Percentiles rank a stretch among this genome's conserved stretches.
Evolutionary conservation across 1,139 yeast species (phyloP).

Genomic region (Hansenula lynferdii): DNA sequence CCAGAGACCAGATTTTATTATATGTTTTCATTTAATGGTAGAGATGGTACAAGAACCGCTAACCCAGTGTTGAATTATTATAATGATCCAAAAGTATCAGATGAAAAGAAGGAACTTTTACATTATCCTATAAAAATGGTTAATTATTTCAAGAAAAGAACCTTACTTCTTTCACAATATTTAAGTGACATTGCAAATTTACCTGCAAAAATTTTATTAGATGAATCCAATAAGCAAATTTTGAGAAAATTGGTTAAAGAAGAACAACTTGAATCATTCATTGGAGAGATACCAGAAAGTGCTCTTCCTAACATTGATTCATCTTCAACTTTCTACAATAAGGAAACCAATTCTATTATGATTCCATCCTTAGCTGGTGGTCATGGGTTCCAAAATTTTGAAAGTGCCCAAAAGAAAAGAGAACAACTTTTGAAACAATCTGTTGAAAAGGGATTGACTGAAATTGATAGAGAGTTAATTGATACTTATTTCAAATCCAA

Average conservation of each 20-base stretch:
- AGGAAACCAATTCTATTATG: constrained; percentile 23
- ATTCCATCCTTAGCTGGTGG: constrained; percentile 22
- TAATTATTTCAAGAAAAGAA: constrained; percentile 29
- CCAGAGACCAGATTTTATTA: constrained; percentile 35
- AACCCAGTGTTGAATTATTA: constrained; percentile 8
- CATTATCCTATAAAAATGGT: constrained; percentile 29
- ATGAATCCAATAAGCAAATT: constrained; percentile 19
- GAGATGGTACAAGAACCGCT: constrained; percentile 22
- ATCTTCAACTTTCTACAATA: constrained; percentile 17
- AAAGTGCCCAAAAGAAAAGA: constrained; percentile 18
- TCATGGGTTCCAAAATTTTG: constrained; percentile 16
- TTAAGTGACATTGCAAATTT: constrained; percentile 25
- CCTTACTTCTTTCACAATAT: constrained; percentile 23
- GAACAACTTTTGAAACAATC: constrained; percentile 9
- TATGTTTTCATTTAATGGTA: constrained; percentile 31
- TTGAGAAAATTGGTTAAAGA: constrained; percentile 17
- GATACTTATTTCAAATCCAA: constrained; percentile 10
- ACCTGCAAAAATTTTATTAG: constrained; percentile 21
- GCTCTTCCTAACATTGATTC: constrained; percentile 19
- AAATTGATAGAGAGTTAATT: constrained; percentile 14
- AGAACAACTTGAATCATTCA: constrained; percentile 15
- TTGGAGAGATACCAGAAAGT: constrained; percentile 14
- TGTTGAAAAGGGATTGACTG: constrained; percentile 10
- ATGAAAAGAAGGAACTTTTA: constrained; percentile 15
- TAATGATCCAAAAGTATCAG: constrained; percentile 9